A percentile compares a stretch with the other conserved stretches of the same genome.
phyloP scores from a whole-genome alignment of 495 filamentous ascomycete genomes.

The Aspergillus heteromorphus region DNA sequence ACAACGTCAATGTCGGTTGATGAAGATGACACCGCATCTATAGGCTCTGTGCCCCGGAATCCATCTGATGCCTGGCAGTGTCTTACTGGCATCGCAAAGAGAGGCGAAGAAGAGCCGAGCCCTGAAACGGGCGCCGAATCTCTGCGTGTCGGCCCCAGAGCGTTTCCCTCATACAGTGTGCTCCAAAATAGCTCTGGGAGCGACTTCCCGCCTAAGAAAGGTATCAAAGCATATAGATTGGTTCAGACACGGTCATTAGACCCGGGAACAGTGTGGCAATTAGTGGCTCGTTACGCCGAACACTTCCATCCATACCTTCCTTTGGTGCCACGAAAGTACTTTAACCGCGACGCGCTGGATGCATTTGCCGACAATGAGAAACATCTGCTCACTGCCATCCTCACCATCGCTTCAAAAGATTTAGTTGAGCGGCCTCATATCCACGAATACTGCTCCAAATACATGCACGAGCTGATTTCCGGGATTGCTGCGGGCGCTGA shows the following conservation, averaged over 20 bases:
- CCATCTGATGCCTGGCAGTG: constrained; percentile 49
- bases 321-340: constrained; percentile 50
- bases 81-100: constrained; percentile 36
- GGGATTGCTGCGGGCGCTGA: constrained; percentile 54
- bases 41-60: constrained; percentile 38
- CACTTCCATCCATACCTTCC: constrained; percentile 61
- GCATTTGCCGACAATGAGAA: constrained; percentile 49
- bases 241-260: constrained; percentile 47
- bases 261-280: constrained; percentile 41
- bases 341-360: constrained; percentile 43
- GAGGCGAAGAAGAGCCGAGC: constrained; percentile 18
- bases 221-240: constrained; percentile 45
- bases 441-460: constrained; percentile 55
- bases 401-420: constrained; percentile 60
- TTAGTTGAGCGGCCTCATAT: constrained; percentile 49
- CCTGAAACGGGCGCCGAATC: constrained; percentile 19
- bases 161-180: constrained; percentile 24
- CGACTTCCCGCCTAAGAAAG: constrained; percentile 26
- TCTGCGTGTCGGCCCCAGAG: constrained; percentile 17
- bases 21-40: constrained; percentile 37
- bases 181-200: constrained; percentile 26
- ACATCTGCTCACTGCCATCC: constrained; percentile 56
- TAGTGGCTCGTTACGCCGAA: constrained; percentile 49
- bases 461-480: constrained; percentile 59
- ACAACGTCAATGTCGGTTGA: constrained; percentile 27